Evolutionary conservation across 1,284 basidiomycete species (phyloP).

Genomic region (Naganishia albida): DNA sequence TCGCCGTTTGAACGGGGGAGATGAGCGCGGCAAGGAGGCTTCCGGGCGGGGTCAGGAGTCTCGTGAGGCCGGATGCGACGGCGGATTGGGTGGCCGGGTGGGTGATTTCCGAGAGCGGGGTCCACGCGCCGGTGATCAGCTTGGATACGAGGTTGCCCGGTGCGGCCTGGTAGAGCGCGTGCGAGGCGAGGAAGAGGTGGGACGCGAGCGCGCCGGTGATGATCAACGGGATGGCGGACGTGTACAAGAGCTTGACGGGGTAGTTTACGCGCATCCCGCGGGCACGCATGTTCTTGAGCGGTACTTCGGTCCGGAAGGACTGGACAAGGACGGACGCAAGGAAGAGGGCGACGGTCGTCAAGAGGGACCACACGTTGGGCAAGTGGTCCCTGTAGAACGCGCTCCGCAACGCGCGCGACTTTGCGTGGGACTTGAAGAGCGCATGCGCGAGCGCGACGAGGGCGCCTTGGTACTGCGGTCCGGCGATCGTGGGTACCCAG

Average conservation of each 20-base stretch:
- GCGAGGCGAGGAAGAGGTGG: constrained; percentile 26
- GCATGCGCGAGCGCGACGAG: constrained; percentile 13
- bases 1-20: constrained; percentile 7
- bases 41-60: constrained; percentile 16
- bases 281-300: constrained; percentile 24
- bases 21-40: not conserved
- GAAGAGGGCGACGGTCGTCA: constrained; percentile 21
- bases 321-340: constrained; percentile 17
- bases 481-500: constrained; percentile 15
- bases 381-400: constrained; percentile 23
- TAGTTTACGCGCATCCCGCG: constrained; percentile 27
- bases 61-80: not conserved
- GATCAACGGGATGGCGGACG: constrained; percentile 14
- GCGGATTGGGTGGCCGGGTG: constrained; percentile 17
- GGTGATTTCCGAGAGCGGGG: constrained; percentile 16
- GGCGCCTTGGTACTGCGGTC: constrained; percentile 25
- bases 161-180: constrained; percentile 6
- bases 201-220: constrained; percentile 16
- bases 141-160: constrained; percentile 21
- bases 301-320: constrained; percentile 20
- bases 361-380: constrained; percentile 21
- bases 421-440: constrained; percentile 20
- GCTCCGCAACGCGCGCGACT: constrained; percentile 7
- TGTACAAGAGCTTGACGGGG: constrained; percentile 27
- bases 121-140: constrained; percentile 20